Evolutionary conservation across 1,139 yeast genomes (phyloP).

Genomic region (Pichia sp.): DNA sequence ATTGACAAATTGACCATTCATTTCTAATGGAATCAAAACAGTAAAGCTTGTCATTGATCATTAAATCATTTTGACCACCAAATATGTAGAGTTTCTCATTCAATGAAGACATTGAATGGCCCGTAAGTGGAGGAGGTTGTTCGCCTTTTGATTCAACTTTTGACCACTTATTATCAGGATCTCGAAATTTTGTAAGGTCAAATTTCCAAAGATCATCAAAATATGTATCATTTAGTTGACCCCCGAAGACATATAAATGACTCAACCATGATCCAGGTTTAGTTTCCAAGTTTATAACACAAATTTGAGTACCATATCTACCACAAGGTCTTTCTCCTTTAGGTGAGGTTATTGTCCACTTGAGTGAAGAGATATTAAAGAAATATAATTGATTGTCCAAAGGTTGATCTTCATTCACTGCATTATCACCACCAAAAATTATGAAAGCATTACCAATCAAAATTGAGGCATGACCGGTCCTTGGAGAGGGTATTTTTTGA

Average conservation of each 20-base stretch:
- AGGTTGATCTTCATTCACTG: conserved; percentile 62
- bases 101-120: conserved; percentile 81
- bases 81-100: conserved; percentile 73
- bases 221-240: conserved; percentile 83
- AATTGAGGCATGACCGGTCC: conserved; percentile 93
- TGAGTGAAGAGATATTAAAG: conserved; percentile 80
- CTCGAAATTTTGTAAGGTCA: conserved; percentile 82
- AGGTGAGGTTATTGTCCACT: conserved; percentile 87
- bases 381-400: conserved; percentile 86
- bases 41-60: conserved; percentile 74
- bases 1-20: conserved; percentile 63
- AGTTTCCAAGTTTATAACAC: conserved; percentile 29
- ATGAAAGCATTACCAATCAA: conserved; percentile 93
- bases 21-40: conserved; percentile 64
- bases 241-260: conserved; percentile 76
- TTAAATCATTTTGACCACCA: conserved; percentile 83
- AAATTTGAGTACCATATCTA: conserved; percentile 85
- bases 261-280: conserved; percentile 27
- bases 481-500: conserved; percentile 81
- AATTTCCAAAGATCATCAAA: conserved; percentile 82
- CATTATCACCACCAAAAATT: conserved; percentile 94
- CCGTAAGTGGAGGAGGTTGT: conserved; percentile 85
- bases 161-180: conserved; percentile 81
- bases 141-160: conserved; percentile 46
- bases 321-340: conserved; percentile 82